These are phyloP conservation scores for Lenzites betulinus DNA, from an alignment of 768 basidiomycete genomes.

Conservation along the genomic window DNA sequence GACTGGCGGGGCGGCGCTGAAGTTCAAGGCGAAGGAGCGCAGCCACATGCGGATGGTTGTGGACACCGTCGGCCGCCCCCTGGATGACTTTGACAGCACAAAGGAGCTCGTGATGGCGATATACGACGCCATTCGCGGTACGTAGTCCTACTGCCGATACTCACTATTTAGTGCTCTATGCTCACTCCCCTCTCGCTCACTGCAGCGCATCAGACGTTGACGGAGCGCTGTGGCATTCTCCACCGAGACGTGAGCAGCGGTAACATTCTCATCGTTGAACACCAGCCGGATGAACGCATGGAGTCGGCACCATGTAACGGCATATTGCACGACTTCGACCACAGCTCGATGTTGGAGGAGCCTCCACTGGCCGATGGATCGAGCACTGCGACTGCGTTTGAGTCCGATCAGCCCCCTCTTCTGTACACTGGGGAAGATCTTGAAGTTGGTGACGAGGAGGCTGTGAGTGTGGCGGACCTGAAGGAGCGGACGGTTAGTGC, in stretches of 20 bases:
- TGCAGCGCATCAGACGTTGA: not conserved
- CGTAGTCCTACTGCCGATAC: not conserved
- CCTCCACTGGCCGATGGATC: not conserved
- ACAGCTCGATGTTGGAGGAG: not conserved
- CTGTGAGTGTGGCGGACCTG: not conserved
- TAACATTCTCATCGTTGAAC: conserved; percentile 5
- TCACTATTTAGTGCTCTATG: too few species aligned
- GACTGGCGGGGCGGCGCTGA: too few species aligned
- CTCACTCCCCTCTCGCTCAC: not conserved
- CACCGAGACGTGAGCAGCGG: conserved; percentile 4
- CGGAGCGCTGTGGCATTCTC: not conserved
- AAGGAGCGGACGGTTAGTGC: not conserved
- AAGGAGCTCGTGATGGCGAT: conserved; percentile 13
- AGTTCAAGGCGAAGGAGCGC: conserved; percentile 9
- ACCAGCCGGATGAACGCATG: not conserved
- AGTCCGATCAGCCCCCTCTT: not conserved
- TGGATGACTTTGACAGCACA: conserved; percentile 6
- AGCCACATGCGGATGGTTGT: conserved; percentile 16
- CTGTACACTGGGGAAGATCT: not conserved
- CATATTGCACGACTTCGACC: not conserved
- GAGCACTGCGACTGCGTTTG: not conserved
- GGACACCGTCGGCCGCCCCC: conserved; percentile 8
- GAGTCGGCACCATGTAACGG: not conserved
- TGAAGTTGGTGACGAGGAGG: not conserved
- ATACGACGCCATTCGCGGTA: conserved; percentile 15